Evolutionary conservation across 140 eudicot species (phyloP), one percentile per base, ranked within the genome.

Genomic region (Bidens hawaiensis): DNA sequence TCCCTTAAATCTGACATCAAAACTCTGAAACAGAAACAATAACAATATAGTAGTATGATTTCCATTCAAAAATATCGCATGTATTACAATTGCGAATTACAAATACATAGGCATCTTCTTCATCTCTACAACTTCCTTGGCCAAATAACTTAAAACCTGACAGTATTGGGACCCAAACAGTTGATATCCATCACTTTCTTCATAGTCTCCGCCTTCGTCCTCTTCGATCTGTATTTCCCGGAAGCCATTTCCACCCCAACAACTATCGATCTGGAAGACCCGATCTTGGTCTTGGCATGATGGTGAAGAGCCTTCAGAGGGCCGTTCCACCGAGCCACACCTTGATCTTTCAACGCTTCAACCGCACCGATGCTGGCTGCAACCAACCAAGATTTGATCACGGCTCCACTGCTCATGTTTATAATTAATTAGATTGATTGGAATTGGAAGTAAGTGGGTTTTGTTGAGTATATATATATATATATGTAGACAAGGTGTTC

Each of bases 101-200:
- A 4, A 46, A 17, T 17, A 48, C 54, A 48, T 5, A 48, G 27
- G 55, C 55, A 48, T 2, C 4, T 17, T 1, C 2, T 16, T 16
- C 23, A 34, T 18, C 52, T 6, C 8, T 18, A 60, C 69, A 36
- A n/a, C n/a, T n/a, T n/a, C n/a, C n/a, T n/a, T n/a, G n/a, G n/a
- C n/a, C n/a, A n/a, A 21, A 2, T 9, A 30, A 11, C 40, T 78
- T 78, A 79, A 77, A 79, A 79, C 62, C 85, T 63, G 68, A 73
- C 48, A 9, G 79, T 75, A 64, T 19, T 81, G 1, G 95, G 95
- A 72, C 86, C 94, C 73, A 79, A 87, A 49, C 82, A 76, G 62
- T 70, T 71, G 38, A 81, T 42, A n/a, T 78, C 63, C 84, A 84
- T 78, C 15, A 84, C 93, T 36, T 72, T 81, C 18, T 53, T 77